Conservation (phyloP, 2,329 filamentous ascomycete genomes). For the Orbilia brochopaga region DNA sequence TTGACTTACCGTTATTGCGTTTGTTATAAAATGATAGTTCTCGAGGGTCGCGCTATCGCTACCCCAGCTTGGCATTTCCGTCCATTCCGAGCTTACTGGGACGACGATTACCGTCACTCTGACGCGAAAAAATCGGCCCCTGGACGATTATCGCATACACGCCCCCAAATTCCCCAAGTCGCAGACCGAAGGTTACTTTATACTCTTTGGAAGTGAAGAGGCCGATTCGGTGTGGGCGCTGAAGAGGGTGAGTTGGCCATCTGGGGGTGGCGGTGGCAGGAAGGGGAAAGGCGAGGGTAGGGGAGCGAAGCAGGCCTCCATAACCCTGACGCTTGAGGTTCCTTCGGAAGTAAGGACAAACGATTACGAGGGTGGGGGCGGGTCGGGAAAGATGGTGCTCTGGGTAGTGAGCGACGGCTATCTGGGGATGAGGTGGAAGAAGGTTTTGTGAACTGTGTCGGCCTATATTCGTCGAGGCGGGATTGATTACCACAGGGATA, state of each 20-base stretch:
- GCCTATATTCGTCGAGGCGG: background rate
- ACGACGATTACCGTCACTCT: conserved; percentile 69
- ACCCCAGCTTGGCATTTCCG: conserved; percentile 70
- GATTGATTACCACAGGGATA: conserved; percentile 16
- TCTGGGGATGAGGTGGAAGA: conserved; percentile 72
- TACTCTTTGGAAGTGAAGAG: conserved; percentile 71
- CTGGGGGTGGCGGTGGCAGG: conserved; percentile 54
- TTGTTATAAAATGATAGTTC: conserved; percentile 56
- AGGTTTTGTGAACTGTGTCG: conserved; percentile 55
- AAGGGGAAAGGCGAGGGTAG: conserved; percentile 52
- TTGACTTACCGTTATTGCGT: background rate
- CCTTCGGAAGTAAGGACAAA: conserved; percentile 60
- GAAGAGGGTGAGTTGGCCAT: conserved; percentile 80
- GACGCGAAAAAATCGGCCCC: conserved; percentile 70
- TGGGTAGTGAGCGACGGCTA: conserved; percentile 86
- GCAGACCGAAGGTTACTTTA: conserved; percentile 92
- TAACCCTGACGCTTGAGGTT: conserved; percentile 39
- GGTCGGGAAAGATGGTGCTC: conserved; percentile 72
- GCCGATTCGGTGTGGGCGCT: conserved; percentile 81
- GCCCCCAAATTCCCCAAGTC: conserved; percentile 91
- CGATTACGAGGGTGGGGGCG: conserved; percentile 55
- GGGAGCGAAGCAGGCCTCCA: conserved; percentile 64
- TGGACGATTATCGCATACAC: conserved; percentile 75
- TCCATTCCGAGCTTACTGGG: conserved; percentile 67
- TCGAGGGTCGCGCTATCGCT: conserved; percentile 69